These are phyloP conservation scores for Sphaerobolus stellatus DNA, from an alignment of 1,284 basidiomycete species.

Conservation along the genomic window DNA sequence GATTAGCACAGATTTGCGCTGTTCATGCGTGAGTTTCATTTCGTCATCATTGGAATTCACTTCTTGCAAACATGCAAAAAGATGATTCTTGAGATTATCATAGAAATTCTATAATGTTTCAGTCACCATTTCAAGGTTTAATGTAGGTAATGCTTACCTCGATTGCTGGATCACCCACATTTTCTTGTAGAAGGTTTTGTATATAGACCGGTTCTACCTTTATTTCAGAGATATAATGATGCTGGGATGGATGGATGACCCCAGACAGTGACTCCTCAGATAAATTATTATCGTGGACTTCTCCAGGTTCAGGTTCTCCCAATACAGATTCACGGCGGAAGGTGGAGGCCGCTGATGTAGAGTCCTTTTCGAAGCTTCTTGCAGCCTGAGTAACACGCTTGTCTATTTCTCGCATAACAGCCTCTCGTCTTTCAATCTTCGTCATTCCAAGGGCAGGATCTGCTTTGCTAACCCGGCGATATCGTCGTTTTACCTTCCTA, in stretches of 20 bases:
- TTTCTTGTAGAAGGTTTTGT: constrained; percentile 13
- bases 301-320: constrained; percentile 17
- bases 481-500: constrained; percentile 13
- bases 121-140: not conserved
- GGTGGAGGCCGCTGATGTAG: too few species aligned
- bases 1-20: not conserved
- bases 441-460: constrained; percentile 10
- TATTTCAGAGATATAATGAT: not conserved
- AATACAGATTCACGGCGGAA: constrained; percentile 3
- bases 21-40: not conserved
- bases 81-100: constrained; percentile 19
- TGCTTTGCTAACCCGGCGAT: constrained; percentile 14
- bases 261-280: constrained; percentile 13
- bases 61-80: constrained; percentile 14
- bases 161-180: constrained; percentile 21
- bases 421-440: constrained; percentile 2
- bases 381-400: not conserved
- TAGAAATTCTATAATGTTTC: constrained; percentile 28
- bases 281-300: constrained; percentile 18
- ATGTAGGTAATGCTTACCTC: constrained; percentile 18
- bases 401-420: not conserved
- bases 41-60: not conserved
- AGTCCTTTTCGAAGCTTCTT: too few species aligned
- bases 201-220: constrained; percentile 12
- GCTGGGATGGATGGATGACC: too few species aligned